Evolutionary conservation across 2,329 filamentous ascomycete genomes (phyloP).

Genomic region (Neodidymelliopsis sp.): DNA sequence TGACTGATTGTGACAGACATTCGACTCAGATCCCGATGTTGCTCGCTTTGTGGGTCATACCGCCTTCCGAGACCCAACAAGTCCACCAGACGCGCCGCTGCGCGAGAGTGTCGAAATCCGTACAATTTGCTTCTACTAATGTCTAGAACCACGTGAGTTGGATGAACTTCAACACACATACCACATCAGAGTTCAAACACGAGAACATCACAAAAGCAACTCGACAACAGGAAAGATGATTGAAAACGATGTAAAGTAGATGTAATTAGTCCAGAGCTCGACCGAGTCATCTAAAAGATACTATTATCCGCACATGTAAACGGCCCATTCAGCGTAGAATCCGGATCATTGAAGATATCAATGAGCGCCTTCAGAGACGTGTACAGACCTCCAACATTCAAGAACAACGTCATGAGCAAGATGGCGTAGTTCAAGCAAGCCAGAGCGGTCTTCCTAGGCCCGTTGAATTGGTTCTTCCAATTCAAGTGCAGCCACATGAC

Average conservation of each 20-base stretch:
- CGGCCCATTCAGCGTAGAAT: slow-evolving; percentile 35
- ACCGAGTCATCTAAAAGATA: slow-evolving; percentile 30
- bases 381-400: slow-evolving; percentile 37
- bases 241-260: not conserved
- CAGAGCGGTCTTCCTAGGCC: slow-evolving; percentile 52
- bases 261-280: slow-evolving; percentile 1
- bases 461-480: slow-evolving; percentile 41
- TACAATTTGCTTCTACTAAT: slow-evolving; percentile 52
- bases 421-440: slow-evolving; percentile 55
- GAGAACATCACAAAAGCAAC: too few relatives aligned
- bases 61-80: slow-evolving; percentile 50
- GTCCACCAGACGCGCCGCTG: slow-evolving; percentile 38
- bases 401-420: slow-evolving; percentile 43
- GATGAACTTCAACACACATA: too few relatives aligned
- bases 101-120: slow-evolving; percentile 52
- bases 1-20: slow-evolving; percentile 32
- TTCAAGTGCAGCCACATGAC: slow-evolving; percentile 59
- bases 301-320: slow-evolving; percentile 42
- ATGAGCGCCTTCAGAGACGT: slow-evolving; percentile 37
- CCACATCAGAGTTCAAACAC: too few relatives aligned
- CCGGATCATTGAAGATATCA: slow-evolving; percentile 38
- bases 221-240: not conserved
- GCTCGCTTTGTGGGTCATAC: slow-evolving; percentile 51
- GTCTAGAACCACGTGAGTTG: too few relatives aligned
- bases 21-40: slow-evolving; percentile 43